These are phyloP conservation scores for Ascobolus immersus DNA, from an alignment of 495 filamentous ascomycete species.

Conservation along the genomic window DNA sequence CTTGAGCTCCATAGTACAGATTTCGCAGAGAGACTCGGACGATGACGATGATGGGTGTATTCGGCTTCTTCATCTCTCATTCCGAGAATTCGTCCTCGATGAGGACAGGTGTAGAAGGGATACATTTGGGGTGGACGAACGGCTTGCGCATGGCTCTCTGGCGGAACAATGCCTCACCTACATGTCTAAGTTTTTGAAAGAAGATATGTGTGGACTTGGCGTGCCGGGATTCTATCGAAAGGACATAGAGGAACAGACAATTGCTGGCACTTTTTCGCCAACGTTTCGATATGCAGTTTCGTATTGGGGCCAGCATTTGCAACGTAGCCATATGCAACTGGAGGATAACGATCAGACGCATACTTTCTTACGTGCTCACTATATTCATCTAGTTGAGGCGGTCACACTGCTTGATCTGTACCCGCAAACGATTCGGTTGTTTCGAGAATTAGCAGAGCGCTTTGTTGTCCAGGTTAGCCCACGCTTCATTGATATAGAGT, in stretches of 20 bases:
- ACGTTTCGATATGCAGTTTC: slow-evolving; percentile 20
- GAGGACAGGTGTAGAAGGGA: slow-evolving; percentile 4
- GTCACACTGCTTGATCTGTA: too few species aligned
- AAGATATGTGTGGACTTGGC: slow-evolving; percentile 20
- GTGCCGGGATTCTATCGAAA: slow-evolving; percentile 9
- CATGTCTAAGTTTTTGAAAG: slow-evolving; percentile 14
- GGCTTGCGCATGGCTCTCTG: slow-evolving; percentile 5
- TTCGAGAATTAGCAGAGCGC: too few species aligned
- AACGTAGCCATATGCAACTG: slow-evolving; percentile 17
- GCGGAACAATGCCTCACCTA: slow-evolving; percentile 14
- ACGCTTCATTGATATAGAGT: too few species aligned
- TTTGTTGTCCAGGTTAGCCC: too few species aligned
- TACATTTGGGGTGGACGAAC: slow-evolving; percentile 16
- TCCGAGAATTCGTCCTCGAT: slow-evolving; percentile 15
- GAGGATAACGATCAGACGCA: too few species aligned
- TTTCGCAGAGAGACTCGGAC: too few species aligned
- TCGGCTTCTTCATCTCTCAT: slow-evolving; percentile 12
- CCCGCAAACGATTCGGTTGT: too few species aligned
- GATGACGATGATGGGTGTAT: too few species aligned
- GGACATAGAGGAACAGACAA: slow-evolving; percentile 10
- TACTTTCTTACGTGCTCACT: too few species aligned
- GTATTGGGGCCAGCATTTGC: slow-evolving; percentile 25
- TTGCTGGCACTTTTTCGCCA: slow-evolving; percentile 12
- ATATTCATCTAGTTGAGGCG: too few species aligned
- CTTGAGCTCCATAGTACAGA: too few species aligned